Percentiles rank a stretch among this genome's conserved stretches.
Conservation (phyloP, 805 yeast species). For the Blastobotrys attinorum region DNA sequence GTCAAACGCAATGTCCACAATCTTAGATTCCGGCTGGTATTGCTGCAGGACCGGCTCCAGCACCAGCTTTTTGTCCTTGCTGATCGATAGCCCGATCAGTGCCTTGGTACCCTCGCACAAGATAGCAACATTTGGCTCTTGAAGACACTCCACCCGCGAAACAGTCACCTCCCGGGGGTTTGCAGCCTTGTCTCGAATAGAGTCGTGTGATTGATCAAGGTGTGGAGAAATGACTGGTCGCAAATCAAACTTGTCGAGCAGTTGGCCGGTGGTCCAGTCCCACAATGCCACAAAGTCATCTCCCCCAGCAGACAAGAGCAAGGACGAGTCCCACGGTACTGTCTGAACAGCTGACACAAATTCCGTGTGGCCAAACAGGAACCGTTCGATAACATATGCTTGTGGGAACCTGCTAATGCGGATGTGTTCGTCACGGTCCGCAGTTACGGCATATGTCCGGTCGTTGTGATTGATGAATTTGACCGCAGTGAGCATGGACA, state of each 20-base stretch:
- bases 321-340: conserved; percentile 42
- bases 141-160: conserved; percentile 1
- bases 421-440: conserved; percentile 96
- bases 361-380: conserved; percentile 80
- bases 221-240: conserved; percentile 29
- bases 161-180: conserved; percentile 15
- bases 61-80: conserved; percentile 9
- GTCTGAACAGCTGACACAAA: conserved; percentile 63
- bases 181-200: conserved; percentile 7
- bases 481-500: conserved; percentile 88
- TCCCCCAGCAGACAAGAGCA: conserved; percentile 85
- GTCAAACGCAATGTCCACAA: neutral
- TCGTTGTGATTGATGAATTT: conserved; percentile 38
- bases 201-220: conserved; percentile 1
- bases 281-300: conserved; percentile 67
- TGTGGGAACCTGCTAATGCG: conserved; percentile 75
- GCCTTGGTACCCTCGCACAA: conserved; percentile 22
- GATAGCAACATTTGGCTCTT: conserved; percentile 28
- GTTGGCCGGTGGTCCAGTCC: conserved; percentile 61
- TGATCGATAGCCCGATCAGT: conserved; percentile 23
- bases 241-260: conserved; percentile 40
- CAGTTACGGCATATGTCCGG: conserved; percentile 53
- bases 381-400: conserved; percentile 67
- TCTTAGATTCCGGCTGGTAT: too few species aligned
- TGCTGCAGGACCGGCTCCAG: neutral